phyloP scores from a whole-genome alignment of 1,139 yeast genomes.

The Torulaspora pretoriensis region DNA sequence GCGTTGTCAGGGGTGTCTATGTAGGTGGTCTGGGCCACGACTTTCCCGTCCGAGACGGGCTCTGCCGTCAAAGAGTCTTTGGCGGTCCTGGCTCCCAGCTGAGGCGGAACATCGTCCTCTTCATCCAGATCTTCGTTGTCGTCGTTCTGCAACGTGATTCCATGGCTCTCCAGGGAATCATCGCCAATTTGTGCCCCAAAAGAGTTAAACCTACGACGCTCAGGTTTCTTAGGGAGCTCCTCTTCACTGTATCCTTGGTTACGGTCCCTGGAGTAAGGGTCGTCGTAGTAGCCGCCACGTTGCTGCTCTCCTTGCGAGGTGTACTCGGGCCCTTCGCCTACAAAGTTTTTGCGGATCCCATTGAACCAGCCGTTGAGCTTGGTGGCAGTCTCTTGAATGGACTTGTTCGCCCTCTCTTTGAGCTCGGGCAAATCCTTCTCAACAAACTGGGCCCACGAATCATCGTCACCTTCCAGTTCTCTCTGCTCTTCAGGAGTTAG shows the following conservation, averaged over 20 bases:
- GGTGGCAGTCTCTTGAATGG: constrained; percentile 77
- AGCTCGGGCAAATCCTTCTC: constrained; percentile 61
- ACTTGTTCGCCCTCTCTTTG: constrained; percentile 66
- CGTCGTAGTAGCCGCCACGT: constrained; percentile 28
- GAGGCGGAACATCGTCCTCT: constrained; percentile 43
- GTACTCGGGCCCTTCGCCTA: constrained; percentile 22
- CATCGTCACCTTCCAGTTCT: constrained; percentile 41
- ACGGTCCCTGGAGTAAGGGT: constrained; percentile 22
- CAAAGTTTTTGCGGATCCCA: constrained; percentile 45
- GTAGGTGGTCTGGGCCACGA: constrained; percentile 32
- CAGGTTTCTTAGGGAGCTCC: constrained; percentile 27
- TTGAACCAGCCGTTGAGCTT: constrained; percentile 81
- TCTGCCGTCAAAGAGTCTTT: constrained; percentile 8
- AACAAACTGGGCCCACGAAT: constrained; percentile 60
- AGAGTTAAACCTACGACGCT: constrained; percentile 37
- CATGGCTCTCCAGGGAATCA: constrained; percentile 55
- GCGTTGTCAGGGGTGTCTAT: constrained; percentile 34
- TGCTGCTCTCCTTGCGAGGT: constrained; percentile 12
- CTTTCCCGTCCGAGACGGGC: constrained; percentile 18
- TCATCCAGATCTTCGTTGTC: constrained; percentile 36
- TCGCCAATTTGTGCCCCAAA: constrained; percentile 41
- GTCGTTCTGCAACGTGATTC: constrained; percentile 49
- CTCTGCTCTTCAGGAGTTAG: constrained; percentile 23
- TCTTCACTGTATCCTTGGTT: constrained; percentile 15
- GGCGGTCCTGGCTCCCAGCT: constrained; percentile 23